phyloP scores from a whole-genome alignment of 257 asterid genomes.

The Ilex aquifolium region DNA sequence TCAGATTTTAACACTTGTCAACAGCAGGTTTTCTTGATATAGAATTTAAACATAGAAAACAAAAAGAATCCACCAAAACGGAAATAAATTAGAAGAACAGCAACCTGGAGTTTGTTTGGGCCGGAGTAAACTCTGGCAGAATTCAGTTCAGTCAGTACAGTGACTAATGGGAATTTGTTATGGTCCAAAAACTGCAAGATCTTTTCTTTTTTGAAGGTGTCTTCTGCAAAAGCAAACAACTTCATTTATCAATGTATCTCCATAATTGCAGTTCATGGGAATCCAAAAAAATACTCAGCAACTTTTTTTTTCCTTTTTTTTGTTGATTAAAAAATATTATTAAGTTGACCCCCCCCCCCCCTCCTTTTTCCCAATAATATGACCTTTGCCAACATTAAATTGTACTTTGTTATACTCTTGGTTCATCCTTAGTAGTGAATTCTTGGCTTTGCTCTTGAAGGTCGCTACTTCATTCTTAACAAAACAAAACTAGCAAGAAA shows the following conservation, averaged over 20 bases:
- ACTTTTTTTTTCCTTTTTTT: background rate
- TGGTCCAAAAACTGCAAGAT: conserved; percentile 68
- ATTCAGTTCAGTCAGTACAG: conserved; percentile 73
- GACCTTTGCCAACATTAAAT: no score
- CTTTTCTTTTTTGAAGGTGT: conserved; percentile 30
- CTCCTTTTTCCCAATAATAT: background rate
- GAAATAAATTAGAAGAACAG: conserved; percentile 10
- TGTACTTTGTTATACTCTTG: no score
- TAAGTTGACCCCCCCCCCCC: no score
- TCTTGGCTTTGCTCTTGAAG: no score
- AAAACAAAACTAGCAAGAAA: no score
- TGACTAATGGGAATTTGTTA: conserved; percentile 77
- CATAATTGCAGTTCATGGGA: conserved; percentile 9
- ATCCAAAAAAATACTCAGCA: background rate
- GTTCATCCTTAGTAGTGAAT: no score
- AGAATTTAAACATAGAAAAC: conserved; percentile 3
- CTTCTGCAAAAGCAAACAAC: conserved; percentile 43
- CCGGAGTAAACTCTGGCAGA: conserved; percentile 79
- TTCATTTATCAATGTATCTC: background rate
- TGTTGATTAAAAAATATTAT: no score
- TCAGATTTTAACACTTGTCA: no score
- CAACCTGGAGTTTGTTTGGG: conserved; percentile 68
- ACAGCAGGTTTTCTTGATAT: no score
- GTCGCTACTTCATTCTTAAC: no score
- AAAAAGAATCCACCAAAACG: conserved; percentile 4